Conservation (phyloP, 306 rosid species). For the Rosa persica region DNA sequence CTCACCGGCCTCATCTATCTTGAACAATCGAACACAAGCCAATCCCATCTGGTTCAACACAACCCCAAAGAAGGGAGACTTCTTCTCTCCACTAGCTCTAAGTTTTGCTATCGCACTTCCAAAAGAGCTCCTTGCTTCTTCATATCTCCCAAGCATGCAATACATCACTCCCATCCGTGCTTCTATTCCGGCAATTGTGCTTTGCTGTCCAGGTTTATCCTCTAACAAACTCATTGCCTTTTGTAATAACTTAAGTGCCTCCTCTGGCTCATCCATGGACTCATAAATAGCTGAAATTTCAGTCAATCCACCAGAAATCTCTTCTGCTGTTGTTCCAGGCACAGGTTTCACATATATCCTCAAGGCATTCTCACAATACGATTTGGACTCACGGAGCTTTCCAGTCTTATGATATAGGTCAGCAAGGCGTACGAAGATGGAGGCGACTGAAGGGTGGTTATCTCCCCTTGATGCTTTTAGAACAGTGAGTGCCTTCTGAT, state of each 20-base stretch:
- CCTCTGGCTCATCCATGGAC: constrained; percentile 94
- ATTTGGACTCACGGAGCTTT: constrained; percentile 91
- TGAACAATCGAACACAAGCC: constrained; percentile 92
- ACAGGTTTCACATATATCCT: constrained; percentile 92
- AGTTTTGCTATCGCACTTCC: constrained; percentile 85
- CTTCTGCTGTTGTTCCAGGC: constrained; percentile 90
- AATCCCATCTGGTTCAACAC: constrained; percentile 98
- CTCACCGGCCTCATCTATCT: constrained; percentile 97
- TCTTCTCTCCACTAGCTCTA: constrained; percentile 91
- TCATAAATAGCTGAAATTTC: constrained; percentile 94
- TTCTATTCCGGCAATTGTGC: constrained; percentile 94
- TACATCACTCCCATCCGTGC: constrained; percentile 98
- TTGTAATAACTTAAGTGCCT: constrained; percentile 80
- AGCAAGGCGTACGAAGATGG: constrained; percentile 91
- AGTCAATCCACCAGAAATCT: constrained; percentile 84
- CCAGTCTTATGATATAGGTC: constrained; percentile 95
- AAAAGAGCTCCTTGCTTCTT: constrained; percentile 74
- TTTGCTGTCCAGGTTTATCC: constrained; percentile 97
- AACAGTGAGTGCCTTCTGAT: constrained; percentile 98
- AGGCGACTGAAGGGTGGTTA: constrained; percentile 89
- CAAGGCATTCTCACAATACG: constrained; percentile 91
- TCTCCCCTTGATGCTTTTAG: constrained; percentile 90
- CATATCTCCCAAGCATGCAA: constrained; percentile 84
- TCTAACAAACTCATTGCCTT: constrained; percentile 90
- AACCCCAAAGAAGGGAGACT: constrained; percentile 96